Evolutionary conservation across 2,329 filamentous ascomycete species (phyloP).

Genomic region (Alternaria arborescens): DNA sequence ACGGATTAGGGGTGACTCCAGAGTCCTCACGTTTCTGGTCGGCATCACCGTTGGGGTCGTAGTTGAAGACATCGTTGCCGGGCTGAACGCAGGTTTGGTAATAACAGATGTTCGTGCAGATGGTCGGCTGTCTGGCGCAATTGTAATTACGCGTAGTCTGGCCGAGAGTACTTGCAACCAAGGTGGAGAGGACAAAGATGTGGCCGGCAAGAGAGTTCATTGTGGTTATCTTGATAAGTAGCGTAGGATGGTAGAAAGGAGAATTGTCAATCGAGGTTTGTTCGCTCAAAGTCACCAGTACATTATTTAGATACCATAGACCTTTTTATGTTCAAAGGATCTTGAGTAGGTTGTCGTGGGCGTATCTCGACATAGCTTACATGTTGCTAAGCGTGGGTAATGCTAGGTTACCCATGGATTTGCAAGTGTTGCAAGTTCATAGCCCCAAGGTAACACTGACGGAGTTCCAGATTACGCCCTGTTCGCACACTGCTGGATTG

Average conservation of each 20-base stretch:
- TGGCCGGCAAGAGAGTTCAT: background rate
- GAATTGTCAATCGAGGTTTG: background rate
- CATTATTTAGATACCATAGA: background rate
- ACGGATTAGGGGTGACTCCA: background rate
- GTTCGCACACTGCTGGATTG: background rate
- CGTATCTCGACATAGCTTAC: background rate
- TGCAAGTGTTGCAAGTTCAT: background rate
- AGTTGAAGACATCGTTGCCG: background rate
- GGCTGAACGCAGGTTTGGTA: background rate
- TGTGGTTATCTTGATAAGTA: background rate
- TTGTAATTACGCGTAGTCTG: background rate
- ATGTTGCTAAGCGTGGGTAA: background rate
- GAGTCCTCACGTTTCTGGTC: background rate
- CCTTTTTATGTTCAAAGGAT: background rate
- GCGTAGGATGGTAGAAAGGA: background rate
- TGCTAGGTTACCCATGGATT: background rate
- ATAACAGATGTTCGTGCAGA: background rate
- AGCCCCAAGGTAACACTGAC: background rate
- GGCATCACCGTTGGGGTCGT: background rate
- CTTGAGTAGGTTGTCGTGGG: background rate
- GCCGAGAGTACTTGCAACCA: background rate
- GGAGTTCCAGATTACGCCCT: background rate
- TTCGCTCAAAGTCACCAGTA: background rate
- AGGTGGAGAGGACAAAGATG: background rate
- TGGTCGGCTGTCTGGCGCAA: background rate